Conservation (phyloP, 129 eudicot genomes). For the Glebionis coronaria region DNA sequence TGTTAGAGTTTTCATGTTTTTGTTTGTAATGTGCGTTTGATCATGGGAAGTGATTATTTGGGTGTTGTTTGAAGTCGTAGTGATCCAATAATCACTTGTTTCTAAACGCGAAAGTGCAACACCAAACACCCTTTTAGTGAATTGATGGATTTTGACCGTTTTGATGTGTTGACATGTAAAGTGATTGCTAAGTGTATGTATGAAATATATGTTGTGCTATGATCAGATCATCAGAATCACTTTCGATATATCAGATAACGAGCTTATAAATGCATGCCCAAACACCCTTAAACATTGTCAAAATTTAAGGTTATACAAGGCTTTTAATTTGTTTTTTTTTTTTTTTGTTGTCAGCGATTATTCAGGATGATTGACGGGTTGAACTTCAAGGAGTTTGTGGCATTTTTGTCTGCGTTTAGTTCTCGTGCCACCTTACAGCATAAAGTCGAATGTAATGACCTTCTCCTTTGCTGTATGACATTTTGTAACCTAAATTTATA, state of each 20-base stretch:
- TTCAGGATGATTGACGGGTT: constrained; percentile 85
- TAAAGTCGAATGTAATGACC: constrained; percentile 73
- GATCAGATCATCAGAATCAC: too few relatives aligned
- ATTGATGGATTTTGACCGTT: too few relatives aligned
- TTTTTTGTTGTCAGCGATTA: constrained; percentile 50
- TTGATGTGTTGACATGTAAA: too few relatives aligned
- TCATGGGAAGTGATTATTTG: neutral
- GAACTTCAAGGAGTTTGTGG: constrained; percentile 89
- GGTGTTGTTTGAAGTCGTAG: neutral
- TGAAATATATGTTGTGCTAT: too few relatives aligned
- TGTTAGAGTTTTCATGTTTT: constrained; percentile 5
- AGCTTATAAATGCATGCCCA: too few relatives aligned
- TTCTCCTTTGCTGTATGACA: neutral
- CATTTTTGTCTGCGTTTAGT: constrained; percentile 91
- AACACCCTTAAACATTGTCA: neutral
- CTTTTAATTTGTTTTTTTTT: constrained; percentile 2
- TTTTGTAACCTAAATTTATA: constrained; percentile 6
- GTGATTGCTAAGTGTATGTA: too few relatives aligned
- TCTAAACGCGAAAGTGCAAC: too few relatives aligned
- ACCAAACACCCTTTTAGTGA: too few relatives aligned
- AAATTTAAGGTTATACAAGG: neutral
- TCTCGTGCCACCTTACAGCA: constrained; percentile 84
- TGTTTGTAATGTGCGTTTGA: neutral
- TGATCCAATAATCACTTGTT: too few relatives aligned
- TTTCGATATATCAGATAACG: too few relatives aligned